Conservation (phyloP, 768 basidiomycete species). For the Inosperma sp. region DNA sequence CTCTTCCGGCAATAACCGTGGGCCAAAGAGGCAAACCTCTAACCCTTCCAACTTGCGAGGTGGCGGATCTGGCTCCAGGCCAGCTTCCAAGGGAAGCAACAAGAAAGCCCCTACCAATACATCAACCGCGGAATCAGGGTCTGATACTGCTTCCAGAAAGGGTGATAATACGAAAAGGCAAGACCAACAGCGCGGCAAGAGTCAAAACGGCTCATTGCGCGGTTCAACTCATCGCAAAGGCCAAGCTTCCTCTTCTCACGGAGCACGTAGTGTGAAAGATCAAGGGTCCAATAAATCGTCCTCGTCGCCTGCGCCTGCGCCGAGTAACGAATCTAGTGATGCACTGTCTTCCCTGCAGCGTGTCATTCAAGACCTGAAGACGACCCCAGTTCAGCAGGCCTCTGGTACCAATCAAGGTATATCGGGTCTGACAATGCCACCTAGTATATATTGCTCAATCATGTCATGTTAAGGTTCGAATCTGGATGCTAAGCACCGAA, state of each 20-base stretch:
- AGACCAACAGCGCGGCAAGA: conserved; percentile 54
- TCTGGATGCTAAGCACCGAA: conserved; percentile 68
- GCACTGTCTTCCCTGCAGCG: conserved; percentile 86
- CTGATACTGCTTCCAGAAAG: conserved; percentile 65
- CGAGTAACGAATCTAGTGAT: conserved; percentile 64
- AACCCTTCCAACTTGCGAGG: conserved; percentile 45
- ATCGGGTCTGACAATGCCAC: conserved; percentile 13
- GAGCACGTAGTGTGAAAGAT: conserved; percentile 45
- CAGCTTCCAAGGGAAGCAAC: conserved; percentile 63
- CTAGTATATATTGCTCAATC: conserved; percentile 1
- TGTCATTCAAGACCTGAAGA: conserved; percentile 91
- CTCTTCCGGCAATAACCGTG: conserved; percentile 46
- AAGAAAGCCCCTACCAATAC: conserved; percentile 50
- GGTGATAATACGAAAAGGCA: conserved; percentile 51
- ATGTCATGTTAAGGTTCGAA: conserved; percentile 39
- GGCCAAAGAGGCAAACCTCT: conserved; percentile 55
- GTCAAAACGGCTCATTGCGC: conserved; percentile 43
- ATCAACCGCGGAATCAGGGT: conserved; percentile 57
- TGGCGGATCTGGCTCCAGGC: conserved; percentile 42
- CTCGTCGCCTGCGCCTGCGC: conserved; percentile 45
- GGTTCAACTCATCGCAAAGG: conserved; percentile 49
- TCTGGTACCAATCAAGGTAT: conserved; percentile 25
- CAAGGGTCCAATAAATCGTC: conserved; percentile 44
- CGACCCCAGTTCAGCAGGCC: conserved; percentile 56
- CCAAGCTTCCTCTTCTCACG: conserved; percentile 55